phyloP scores from a whole-genome alignment of 176 grass and related monocot genomes.

The Phyllostachys edulis region DNA sequence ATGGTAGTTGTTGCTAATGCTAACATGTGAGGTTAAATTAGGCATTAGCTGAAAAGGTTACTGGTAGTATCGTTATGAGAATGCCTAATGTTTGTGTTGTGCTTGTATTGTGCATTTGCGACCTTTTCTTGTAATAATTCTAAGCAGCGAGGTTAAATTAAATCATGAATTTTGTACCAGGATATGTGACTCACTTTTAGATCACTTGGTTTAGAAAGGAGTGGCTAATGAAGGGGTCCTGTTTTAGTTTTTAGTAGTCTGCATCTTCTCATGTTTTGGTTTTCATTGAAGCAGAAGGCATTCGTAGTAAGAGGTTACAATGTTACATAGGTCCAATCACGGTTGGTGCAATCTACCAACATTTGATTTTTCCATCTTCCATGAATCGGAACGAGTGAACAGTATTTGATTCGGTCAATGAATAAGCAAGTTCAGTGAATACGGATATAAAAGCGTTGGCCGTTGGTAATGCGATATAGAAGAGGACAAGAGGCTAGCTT shows the following conservation, averaged over 20 bases:
- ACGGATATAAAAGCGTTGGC: not conserved
- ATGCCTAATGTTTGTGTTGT: not conserved
- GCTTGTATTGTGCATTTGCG: not conserved
- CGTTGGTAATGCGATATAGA: not conserved
- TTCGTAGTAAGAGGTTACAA: not conserved
- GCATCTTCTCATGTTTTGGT: slow-evolving; percentile 3
- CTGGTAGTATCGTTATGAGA: not conserved
- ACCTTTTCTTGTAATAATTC: not conserved
- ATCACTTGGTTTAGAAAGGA: not conserved
- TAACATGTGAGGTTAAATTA: not conserved
- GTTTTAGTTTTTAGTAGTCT: not conserved
- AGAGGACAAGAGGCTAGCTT: not conserved
- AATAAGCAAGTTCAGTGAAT: not conserved
- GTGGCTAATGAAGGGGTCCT: not conserved
- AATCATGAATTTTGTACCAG: not conserved
- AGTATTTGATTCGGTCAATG: not conserved
- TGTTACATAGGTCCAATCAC: not conserved
- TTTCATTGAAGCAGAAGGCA: not conserved
- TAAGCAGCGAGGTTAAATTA: not conserved
- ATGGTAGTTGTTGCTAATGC: not conserved
- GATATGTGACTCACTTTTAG: not conserved
- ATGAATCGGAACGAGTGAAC: not conserved
- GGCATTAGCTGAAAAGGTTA: not conserved
- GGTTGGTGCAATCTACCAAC: not conserved
- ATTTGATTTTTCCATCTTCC: not conserved